These are phyloP conservation scores for Trichoderma asperellum DNA, from an alignment of 2,329 filamentous ascomycete genomes.

Conservation along the genomic window DNA sequence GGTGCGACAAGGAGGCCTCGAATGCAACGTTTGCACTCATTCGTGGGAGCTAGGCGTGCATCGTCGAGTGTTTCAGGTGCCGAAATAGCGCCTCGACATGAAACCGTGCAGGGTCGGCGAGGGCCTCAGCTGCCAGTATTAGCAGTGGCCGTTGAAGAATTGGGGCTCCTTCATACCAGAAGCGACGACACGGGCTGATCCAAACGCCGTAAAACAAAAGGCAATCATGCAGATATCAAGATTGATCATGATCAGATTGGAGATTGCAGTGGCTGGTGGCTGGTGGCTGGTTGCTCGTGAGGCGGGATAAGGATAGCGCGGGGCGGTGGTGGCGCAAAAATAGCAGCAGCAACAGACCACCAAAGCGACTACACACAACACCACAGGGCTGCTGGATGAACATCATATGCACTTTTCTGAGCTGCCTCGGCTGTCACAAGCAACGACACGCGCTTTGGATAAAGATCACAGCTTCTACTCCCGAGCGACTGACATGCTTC, in stretches of 20 bases:
- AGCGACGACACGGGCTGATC: not conserved
- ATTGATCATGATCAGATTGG: not conserved
- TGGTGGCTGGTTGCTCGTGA: not conserved
- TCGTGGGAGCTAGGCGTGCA: conserved; percentile 6
- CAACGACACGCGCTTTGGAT: not conserved
- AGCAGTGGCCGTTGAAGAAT: not conserved
- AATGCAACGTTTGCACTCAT: conserved; percentile 5
- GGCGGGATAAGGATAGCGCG: not conserved
- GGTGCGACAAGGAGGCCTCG: conserved; percentile 23
- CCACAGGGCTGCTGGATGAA: not conserved
- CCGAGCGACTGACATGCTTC: not conserved
- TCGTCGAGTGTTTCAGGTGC: conserved; percentile 24
- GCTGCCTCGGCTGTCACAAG: not conserved
- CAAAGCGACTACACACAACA: not conserved
- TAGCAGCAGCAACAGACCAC: not conserved
- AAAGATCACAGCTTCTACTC: not conserved
- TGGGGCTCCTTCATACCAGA: not conserved
- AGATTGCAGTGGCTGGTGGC: conserved; percentile 11
- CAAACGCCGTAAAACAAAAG: conserved; percentile 1
- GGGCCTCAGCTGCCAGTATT: not conserved
- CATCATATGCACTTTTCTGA: not conserved
- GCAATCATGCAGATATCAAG: not conserved
- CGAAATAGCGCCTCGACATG: conserved; percentile 11
- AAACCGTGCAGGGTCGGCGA: conserved; percentile 7
- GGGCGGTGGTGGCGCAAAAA: not conserved